Evolutionary conservation across 345 rosid genomes (phyloP), one percentile per base, ranked within the genome.

Genomic region (Bruguiera sexangula): DNA sequence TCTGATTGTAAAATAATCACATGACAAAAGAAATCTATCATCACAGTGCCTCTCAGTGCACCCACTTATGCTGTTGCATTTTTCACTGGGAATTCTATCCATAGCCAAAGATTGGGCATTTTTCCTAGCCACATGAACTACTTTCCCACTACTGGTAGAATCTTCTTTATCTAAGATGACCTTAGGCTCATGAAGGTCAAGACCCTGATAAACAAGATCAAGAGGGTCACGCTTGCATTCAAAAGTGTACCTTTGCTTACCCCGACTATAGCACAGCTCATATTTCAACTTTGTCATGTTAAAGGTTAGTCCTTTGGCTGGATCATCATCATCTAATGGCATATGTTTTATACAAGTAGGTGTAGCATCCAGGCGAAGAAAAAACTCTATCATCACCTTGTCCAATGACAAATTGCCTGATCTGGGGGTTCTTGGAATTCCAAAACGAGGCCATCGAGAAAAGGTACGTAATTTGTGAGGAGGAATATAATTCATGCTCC

Each of bases 361-460:
- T 22, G 98, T 74, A 77, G 83, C 85, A 86, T 92, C 98, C 69
- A 95, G 50, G 39, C 97, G 96, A 69, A 95, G 86, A 91, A 85
- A 87, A 80, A 95, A 92, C 77, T 95, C 99, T 15, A 96, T 95
- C 94, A 95, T 87, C 78, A 95, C 96, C 81, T 80, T 95, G 77
- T 95, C 99, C n/a, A 92, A 57, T 63, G 99, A 85, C 71, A 95
- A 75, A 78, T 95, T 92, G 62, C 99, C 99, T 65, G 99, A 95
- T 73, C 99, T 85, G 59, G 79, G 69, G 83, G 72, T 65, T 82
- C 94, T 85, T 31, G 98, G 87, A 70, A 92, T 79, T 62, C 99
- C 99, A 86, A 86, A 95, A 74, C 99, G 96, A 74, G 96, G 92
- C 87, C 91, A 95, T 63, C 97, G 82, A 43, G 99, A 87, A 84